phyloP scores from a whole-genome alignment of 106 monocot genomes.

The Agapanthus africanus region DNA sequence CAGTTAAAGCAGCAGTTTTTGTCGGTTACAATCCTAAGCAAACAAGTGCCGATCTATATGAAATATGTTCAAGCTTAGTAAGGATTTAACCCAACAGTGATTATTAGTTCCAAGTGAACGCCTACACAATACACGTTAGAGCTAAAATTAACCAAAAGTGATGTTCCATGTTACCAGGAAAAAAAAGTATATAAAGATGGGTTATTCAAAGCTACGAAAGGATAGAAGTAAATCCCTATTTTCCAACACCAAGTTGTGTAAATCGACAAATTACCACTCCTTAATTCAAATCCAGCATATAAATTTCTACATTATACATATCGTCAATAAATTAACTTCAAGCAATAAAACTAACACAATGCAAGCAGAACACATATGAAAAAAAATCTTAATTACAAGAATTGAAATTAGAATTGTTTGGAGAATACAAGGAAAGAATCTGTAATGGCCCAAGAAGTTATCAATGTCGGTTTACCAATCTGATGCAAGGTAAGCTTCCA shows the following conservation, averaged over 20 bases:
- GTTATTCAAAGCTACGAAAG: background rate
- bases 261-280: background rate
- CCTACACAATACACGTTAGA: too few species aligned
- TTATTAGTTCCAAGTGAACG: too few species aligned
- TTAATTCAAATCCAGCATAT: background rate
- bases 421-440: too few species aligned
- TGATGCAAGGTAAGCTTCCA: constrained; percentile 92
- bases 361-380: background rate
- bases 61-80: too few species aligned
- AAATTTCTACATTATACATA: background rate
- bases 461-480: constrained; percentile 47
- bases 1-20: too few species aligned
- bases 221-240: background rate
- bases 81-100: too few species aligned
- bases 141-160: too few species aligned
- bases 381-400: background rate
- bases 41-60: too few species aligned
- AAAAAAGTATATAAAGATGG: background rate
- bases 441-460: background rate
- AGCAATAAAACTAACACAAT: background rate
- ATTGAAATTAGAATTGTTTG: background rate
- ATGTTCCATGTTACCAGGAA: too few species aligned
- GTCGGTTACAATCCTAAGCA: too few species aligned
- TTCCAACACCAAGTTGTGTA: background rate
- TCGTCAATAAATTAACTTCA: background rate